Conservation (phyloP, 805 yeast genomes). For the Cyberlindnera bimundalis region DNA sequence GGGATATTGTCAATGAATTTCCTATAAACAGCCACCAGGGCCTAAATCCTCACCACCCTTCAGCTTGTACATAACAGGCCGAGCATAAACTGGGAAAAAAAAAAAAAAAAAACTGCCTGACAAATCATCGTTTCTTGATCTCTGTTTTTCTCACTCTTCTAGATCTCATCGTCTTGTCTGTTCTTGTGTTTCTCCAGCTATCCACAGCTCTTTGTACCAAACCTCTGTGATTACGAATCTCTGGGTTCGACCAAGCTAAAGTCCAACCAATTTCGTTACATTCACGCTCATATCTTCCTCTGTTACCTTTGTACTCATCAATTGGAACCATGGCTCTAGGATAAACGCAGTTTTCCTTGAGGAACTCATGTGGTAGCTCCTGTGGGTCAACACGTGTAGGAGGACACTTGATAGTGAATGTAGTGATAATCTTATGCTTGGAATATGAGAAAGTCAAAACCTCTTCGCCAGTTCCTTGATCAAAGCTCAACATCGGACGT, state of each 20-base stretch:
- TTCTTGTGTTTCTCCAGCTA: slow-evolving; percentile 46
- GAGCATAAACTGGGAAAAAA: too few species aligned
- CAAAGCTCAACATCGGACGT: slow-evolving; percentile 24
- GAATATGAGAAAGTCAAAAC: slow-evolving; percentile 31
- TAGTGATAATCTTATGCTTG: slow-evolving; percentile 28
- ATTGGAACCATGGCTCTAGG: slow-evolving; percentile 44
- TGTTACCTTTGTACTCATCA: slow-evolving; percentile 41
- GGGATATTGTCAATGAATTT: too few species aligned
- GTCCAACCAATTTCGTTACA: slow-evolving; percentile 50
- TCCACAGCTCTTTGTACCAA: slow-evolving; percentile 51
- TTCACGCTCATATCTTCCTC: slow-evolving; percentile 42
- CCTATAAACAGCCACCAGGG: too few species aligned
- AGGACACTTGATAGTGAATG: slow-evolving; percentile 27
- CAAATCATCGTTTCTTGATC: not conserved
- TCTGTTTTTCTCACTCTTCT: slow-evolving; percentile 37
- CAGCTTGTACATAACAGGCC: too few species aligned
- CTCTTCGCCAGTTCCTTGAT: slow-evolving; percentile 29
- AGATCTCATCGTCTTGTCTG: slow-evolving; percentile 35
- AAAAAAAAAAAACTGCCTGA: too few species aligned
- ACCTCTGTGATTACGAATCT: slow-evolving; percentile 42
- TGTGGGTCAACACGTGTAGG: slow-evolving; percentile 6
- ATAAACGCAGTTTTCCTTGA: slow-evolving; percentile 41
- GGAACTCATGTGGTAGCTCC: slow-evolving; percentile 32
- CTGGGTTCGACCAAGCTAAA: slow-evolving; percentile 40
- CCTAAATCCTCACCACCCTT: too few species aligned